Conservation (phyloP, 1,139 yeast species). For the Petasospora fabianii region DNA sequence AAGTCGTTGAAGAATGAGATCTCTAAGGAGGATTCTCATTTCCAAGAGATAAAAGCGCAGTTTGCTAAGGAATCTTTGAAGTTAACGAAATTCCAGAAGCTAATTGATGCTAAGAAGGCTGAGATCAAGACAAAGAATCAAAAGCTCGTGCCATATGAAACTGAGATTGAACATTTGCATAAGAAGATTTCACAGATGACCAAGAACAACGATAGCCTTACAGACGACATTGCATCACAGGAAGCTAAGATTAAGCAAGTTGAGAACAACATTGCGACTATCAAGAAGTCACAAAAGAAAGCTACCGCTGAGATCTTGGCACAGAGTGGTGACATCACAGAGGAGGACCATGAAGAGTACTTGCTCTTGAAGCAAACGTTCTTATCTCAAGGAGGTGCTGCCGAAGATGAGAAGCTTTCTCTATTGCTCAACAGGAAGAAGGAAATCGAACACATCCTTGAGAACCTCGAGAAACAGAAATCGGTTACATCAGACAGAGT, state of each 20-base stretch:
- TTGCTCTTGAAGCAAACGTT: constrained; percentile 55
- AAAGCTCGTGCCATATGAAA: constrained; percentile 52
- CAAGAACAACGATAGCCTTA: constrained; percentile 50
- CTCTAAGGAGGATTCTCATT: constrained; percentile 28
- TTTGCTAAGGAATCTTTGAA: constrained; percentile 47
- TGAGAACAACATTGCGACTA: constrained; percentile 47
- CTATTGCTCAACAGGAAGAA: constrained; percentile 44
- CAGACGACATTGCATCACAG: constrained; percentile 53
- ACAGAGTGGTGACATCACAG: constrained; percentile 38
- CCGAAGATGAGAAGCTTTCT: constrained; percentile 48
- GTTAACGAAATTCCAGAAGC: constrained; percentile 39
- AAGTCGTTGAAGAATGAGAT: constrained; percentile 31
- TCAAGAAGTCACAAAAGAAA: constrained; percentile 39
- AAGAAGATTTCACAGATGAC: constrained; percentile 47
- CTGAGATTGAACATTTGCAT: constrained; percentile 47
- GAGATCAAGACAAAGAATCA: constrained; percentile 45
- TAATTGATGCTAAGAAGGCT: constrained; percentile 37
- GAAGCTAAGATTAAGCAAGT: constrained; percentile 38
- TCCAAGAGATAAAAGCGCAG: constrained; percentile 34
- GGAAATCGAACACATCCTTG: constrained; percentile 38
- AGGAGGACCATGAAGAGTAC: constrained; percentile 57
- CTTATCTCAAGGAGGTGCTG: constrained; percentile 55
- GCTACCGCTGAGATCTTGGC: constrained; percentile 38
- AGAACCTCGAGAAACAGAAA: constrained; percentile 42
- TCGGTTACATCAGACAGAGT: constrained; percentile 40